Percentiles rank a stretch among this genome's conserved stretches.
These are phyloP conservation scores for Amoeboaphelidium protococcarum DNA, from an alignment of 371 early-diverging fungal genomes.

Conservation along the genomic window DNA sequence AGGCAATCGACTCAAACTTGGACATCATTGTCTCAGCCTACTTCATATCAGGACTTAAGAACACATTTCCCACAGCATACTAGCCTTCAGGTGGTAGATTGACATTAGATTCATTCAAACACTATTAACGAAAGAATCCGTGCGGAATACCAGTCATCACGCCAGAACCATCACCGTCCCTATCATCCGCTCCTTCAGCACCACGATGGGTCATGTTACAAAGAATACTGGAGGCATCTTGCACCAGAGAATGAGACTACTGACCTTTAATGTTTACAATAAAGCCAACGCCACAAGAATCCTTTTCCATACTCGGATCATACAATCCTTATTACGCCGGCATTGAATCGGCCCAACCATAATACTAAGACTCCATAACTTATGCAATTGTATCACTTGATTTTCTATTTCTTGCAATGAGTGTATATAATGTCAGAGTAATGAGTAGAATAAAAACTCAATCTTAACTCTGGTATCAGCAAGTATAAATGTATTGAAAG, in stretches of 20 bases:
- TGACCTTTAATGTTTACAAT: constrained; percentile 56
- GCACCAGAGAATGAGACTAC: constrained; percentile 54
- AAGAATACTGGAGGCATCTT: constrained; percentile 56
- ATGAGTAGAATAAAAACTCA: too few relatives aligned
- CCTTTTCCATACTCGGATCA: constrained; percentile 63
- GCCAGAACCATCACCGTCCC: constrained; percentile 26
- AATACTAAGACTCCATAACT: too few relatives aligned
- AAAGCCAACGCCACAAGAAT: constrained; percentile 92
- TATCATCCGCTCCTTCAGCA: constrained; percentile 62
- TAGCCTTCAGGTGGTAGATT: constrained; percentile 41
- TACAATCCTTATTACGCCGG: constrained; percentile 70
- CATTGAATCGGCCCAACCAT: constrained; percentile 57
- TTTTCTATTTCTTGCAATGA: too few relatives aligned
- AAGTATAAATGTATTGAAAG: too few relatives aligned
- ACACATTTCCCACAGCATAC: constrained; percentile 82
- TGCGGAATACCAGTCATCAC: constrained; percentile 86
- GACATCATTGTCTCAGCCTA: constrained; percentile 31
- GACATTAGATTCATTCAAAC: constrained; percentile 21
- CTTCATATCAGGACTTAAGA: constrained; percentile 28
- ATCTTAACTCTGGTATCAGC: too few relatives aligned
- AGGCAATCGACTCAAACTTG: constrained; percentile 46
- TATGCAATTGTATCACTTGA: too few relatives aligned
- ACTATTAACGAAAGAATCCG: constrained; percentile 39
- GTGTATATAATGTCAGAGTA: too few relatives aligned
- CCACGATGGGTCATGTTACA: constrained; percentile 96